Percentiles rank a stretch among this genome's conserved stretches.
These are phyloP conservation scores for Neovahlkampfia damariscottae DNA, from an alignment of 78 protist genomes.

Conservation along the genomic window DNA sequence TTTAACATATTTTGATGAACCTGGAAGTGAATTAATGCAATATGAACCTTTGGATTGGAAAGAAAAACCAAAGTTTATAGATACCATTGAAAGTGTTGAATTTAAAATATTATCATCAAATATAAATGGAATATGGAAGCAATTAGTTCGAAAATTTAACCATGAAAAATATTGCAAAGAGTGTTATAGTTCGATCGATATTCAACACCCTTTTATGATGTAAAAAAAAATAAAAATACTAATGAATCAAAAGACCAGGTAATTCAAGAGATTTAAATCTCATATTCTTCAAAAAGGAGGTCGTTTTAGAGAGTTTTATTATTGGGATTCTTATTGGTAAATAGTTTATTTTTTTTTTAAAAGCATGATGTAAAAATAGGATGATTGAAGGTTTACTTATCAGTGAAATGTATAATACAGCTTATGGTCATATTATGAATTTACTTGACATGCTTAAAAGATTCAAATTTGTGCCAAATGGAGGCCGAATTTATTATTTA, in stretches of 20 bases:
- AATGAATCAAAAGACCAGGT: too few species aligned
- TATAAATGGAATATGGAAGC: background rate
- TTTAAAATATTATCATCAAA: background rate
- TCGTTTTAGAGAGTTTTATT: conserved; percentile 25
- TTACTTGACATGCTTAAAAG: background rate
- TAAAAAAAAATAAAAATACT: too few species aligned
- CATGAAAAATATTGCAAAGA: background rate
- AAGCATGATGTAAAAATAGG: background rate
- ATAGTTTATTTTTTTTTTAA: background rate
- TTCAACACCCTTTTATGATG: conserved; percentile 1
- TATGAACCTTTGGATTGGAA: background rate
- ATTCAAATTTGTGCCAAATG: conserved; percentile 42
- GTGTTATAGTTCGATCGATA: background rate
- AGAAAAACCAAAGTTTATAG: background rate
- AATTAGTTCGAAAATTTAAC: background rate
- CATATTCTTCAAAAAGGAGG: conserved; percentile 19
- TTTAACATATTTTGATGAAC: background rate
- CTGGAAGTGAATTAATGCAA: conserved; percentile 3
- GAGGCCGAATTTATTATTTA: conserved; percentile 24
- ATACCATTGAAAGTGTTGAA: background rate
- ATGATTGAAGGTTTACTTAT: background rate
- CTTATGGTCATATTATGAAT: background rate
- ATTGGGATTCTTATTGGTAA: conserved; percentile 36
- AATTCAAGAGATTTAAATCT: too few species aligned
- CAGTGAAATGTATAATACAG: conserved; percentile 1